Conservation (phyloP, 164 flowering plant genomes). For the Echeveria elegans region DNA sequence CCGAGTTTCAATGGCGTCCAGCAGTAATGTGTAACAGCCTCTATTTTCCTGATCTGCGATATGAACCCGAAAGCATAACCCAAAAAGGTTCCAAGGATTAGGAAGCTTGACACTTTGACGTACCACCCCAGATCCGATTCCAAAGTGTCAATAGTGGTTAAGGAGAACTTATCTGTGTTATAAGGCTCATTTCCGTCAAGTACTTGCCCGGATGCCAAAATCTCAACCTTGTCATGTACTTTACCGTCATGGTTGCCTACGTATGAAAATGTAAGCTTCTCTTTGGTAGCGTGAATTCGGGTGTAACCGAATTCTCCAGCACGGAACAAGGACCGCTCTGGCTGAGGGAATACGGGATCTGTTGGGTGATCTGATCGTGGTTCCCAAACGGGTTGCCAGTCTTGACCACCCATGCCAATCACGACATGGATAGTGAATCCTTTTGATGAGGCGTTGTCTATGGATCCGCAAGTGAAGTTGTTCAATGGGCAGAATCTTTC, state of each 20-base stretch:
- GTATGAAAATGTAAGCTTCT: constrained; percentile 62
- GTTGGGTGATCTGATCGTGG: constrained; percentile 62
- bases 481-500: constrained; percentile 90
- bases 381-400: constrained; percentile 90
- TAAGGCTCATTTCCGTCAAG: constrained; percentile 18
- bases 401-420: constrained; percentile 98
- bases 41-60: constrained; percentile 42
- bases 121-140: constrained; percentile 32
- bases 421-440: constrained; percentile 70
- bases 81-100: constrained; percentile 55
- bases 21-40: constrained; percentile 10
- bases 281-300: constrained; percentile 61
- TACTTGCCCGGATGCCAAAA: constrained; percentile 52
- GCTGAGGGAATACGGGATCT: constrained; percentile 77
- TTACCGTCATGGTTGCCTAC: constrained; percentile 92
- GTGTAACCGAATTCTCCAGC: constrained; percentile 92
- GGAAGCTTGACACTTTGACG: constrained; percentile 46
- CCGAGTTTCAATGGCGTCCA: constrained; percentile 70
- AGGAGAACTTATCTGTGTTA: not conserved
- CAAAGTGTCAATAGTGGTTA: not conserved
- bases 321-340: constrained; percentile 59
- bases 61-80: constrained; percentile 63
- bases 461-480: constrained; percentile 68
- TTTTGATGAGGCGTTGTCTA: constrained; percentile 16
- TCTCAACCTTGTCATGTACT: constrained; percentile 76